Evolutionary conservation across 1,139 yeast genomes (phyloP).

Genomic region (Protomyces gravidus): DNA sequence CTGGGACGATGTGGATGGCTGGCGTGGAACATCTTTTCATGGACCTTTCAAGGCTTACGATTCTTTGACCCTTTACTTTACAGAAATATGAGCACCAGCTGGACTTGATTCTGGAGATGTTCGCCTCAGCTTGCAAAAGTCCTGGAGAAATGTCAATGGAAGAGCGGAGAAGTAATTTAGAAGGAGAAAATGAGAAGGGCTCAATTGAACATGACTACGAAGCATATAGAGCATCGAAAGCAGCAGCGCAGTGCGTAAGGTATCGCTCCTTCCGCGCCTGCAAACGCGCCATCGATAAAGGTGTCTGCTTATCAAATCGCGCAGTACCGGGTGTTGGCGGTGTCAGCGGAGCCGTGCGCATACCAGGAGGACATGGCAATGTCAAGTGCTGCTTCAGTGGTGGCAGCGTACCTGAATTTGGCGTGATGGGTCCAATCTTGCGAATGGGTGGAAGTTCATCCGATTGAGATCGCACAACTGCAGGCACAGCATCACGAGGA

Average conservation of each 20-base stretch:
- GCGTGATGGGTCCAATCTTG: background rate
- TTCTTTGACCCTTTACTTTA: constrained; percentile 46
- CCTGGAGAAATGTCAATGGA: background rate
- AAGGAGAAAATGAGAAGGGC: background rate
- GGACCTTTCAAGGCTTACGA: constrained; percentile 54
- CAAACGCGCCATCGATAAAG: background rate
- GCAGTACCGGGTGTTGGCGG: background rate
- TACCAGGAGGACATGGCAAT: background rate
- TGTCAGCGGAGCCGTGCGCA: background rate
- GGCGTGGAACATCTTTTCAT: constrained; percentile 53
- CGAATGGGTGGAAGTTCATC: background rate
- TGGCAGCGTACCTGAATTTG: background rate
- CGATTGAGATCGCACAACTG: too few relatives aligned
- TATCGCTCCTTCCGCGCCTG: background rate
- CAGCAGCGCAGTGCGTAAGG: background rate
- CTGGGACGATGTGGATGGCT: constrained; percentile 71
- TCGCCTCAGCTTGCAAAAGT: background rate
- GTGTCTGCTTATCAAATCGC: background rate
- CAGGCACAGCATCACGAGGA: background rate
- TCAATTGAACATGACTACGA: too few relatives aligned
- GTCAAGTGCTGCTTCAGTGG: background rate
- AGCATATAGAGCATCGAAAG: background rate
- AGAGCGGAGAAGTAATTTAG: too few relatives aligned
- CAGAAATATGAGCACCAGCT: background rate
- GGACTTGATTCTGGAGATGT: background rate